phyloP scores from a whole-genome alignment of 2,329 filamentous ascomycete genomes.

The Leptoxyphium fumago region DNA sequence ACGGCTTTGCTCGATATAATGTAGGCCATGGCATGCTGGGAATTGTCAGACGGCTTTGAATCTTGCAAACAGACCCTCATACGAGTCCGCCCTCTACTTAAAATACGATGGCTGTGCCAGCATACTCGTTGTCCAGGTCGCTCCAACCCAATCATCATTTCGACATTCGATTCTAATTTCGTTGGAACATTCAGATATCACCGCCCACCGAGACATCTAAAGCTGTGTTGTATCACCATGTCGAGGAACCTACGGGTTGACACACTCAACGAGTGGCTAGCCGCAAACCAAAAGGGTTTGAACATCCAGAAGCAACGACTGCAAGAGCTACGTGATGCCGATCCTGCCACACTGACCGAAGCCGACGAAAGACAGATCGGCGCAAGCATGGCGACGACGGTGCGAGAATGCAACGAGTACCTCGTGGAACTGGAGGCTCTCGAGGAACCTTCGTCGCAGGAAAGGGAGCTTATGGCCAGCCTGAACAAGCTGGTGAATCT shows the following conservation, averaged over 20 bases:
- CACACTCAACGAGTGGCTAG: neutral
- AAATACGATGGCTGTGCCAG: too few species aligned
- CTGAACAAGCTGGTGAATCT: slow-evolving; percentile 6
- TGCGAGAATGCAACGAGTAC: slow-evolving; percentile 3
- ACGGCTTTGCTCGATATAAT: too few species aligned
- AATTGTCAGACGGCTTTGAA: too few species aligned
- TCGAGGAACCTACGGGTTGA: neutral
- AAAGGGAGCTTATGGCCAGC: slow-evolving; percentile 7
- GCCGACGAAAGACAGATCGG: slow-evolving; percentile 3
- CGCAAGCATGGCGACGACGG: neutral
- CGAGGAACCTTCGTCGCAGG: slow-evolving; percentile 2
- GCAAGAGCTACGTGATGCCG: slow-evolving; percentile 1
- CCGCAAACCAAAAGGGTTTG: neutral
- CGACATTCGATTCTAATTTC: too few species aligned
- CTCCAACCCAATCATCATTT: too few species aligned
- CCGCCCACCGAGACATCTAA: too few species aligned
- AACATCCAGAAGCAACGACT: neutral
- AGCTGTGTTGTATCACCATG: neutral
- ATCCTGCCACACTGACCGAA: slow-evolving; percentile 5
- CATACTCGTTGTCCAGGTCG: too few species aligned
- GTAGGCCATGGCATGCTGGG: too few species aligned
- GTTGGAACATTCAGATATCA: too few species aligned
- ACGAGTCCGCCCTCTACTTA: too few species aligned
- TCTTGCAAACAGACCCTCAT: too few species aligned
- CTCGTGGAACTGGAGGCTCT: slow-evolving; percentile 5